Percentiles rank a stretch among this genome's conserved stretches.
These are phyloP conservation scores for Puccinia novopanici DNA, from an alignment of 1,284 basidiomycete species.

Conservation along the genomic window DNA sequence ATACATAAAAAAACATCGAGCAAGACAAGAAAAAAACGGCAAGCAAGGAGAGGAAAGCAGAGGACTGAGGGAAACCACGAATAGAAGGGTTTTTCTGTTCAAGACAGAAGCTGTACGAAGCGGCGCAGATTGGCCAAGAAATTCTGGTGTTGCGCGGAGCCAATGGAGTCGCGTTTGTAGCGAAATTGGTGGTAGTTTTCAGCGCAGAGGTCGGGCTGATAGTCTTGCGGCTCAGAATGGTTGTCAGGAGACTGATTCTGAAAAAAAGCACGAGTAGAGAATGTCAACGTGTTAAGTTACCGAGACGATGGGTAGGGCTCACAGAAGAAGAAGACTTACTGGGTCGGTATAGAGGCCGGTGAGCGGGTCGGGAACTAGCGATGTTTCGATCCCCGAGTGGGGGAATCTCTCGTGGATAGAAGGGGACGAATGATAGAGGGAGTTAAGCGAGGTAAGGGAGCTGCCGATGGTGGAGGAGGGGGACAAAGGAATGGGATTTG, in stretches of 20 bases:
- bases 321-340: background rate
- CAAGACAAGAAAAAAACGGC: too few species aligned
- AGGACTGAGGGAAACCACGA: too few species aligned
- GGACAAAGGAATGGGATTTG: background rate
- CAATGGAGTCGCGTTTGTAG: background rate
- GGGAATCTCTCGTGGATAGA: background rate
- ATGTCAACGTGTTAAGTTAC: background rate
- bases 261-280: background rate
- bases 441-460: background rate
- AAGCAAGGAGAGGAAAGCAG: too few species aligned
- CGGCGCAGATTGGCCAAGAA: background rate
- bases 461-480: slow-evolving; percentile 11
- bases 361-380: background rate
- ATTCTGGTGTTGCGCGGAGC: background rate
- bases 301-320: background rate
- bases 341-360: background rate
- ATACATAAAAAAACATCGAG: too few species aligned
- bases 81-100: too few species aligned
- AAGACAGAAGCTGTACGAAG: background rate
- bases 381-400: background rate
- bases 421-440: background rate
- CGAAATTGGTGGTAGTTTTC: background rate
- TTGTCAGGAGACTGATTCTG: too few species aligned
- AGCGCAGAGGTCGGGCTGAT: background rate
- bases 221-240: background rate